Evolutionary conservation across 1,284 basidiomycete species (phyloP).

Genomic region (Malassezia brasiliensis): DNA sequence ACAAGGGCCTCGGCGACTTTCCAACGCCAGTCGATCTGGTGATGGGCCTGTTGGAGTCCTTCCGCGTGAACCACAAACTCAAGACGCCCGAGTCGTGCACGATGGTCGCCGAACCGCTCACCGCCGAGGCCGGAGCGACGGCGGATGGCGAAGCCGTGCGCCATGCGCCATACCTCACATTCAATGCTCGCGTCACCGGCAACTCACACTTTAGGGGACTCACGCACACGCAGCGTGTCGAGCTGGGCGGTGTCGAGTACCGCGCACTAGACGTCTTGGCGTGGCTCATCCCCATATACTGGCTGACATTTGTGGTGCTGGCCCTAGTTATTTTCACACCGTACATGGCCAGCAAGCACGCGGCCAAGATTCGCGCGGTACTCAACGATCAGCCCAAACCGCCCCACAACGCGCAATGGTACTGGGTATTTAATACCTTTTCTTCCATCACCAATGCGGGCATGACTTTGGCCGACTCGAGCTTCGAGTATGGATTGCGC

Average conservation of each 20-base stretch:
- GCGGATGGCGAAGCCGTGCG: slow-evolving; percentile 13
- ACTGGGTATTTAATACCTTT: slow-evolving; percentile 70
- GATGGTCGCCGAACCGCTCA: slow-evolving; percentile 33
- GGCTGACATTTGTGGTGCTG: slow-evolving; percentile 21
- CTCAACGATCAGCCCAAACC: slow-evolving; percentile 32
- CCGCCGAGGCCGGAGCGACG: background rate
- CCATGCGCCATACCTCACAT: slow-evolving; percentile 70
- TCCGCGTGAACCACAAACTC: slow-evolving; percentile 36
- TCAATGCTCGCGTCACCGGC: slow-evolving; percentile 55
- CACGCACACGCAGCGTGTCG: slow-evolving; percentile 73
- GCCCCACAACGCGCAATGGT: slow-evolving; percentile 56
- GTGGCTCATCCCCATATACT: slow-evolving; percentile 36
- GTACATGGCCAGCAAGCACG: slow-evolving; percentile 31
- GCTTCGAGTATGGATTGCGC: slow-evolving; percentile 66
- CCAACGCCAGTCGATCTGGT: slow-evolving; percentile 3
- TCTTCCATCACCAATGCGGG: slow-evolving; percentile 87
- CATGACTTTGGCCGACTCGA: slow-evolving; percentile 73
- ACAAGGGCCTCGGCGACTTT: slow-evolving; percentile 9
- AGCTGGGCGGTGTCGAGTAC: slow-evolving; percentile 89
- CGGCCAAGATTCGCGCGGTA: slow-evolving; percentile 30
- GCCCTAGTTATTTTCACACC: slow-evolving; percentile 36
- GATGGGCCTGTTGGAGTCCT: slow-evolving; percentile 48
- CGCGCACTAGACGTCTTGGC: slow-evolving; percentile 70
- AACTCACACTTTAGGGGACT: slow-evolving; percentile 78
- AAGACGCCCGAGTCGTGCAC: slow-evolving; percentile 67